phyloP scores from a whole-genome alignment of 805 yeast species.

The Diddensiella caesifluorescens region DNA sequence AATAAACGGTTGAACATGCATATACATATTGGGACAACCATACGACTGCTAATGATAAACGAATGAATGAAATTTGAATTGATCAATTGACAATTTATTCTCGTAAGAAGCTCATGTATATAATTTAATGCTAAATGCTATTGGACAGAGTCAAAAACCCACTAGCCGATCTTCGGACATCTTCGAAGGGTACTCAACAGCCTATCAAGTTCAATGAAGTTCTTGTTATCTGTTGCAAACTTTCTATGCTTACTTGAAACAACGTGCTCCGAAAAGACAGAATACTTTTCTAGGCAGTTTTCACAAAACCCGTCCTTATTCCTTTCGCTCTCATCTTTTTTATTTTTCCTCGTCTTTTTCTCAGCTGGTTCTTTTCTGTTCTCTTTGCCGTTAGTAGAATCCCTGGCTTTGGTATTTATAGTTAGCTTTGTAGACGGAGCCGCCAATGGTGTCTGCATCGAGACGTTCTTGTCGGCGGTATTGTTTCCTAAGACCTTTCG shows the following conservation, averaged over 20 bases:
- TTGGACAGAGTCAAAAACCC: too few species aligned
- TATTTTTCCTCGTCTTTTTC: not conserved
- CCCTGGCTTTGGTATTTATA: conserved; percentile 18
- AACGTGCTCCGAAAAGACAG: conserved; percentile 72
- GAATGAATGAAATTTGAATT: too few species aligned
- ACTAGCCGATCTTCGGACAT: not conserved
- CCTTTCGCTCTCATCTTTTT: conserved; percentile 5
- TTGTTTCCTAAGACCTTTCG: conserved; percentile 30
- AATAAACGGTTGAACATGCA: too few species aligned
- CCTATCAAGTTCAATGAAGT: conserved; percentile 70
- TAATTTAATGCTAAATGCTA: too few species aligned
- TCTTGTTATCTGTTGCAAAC: conserved; percentile 66
- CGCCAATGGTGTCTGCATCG: conserved; percentile 23
- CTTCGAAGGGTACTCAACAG: not conserved
- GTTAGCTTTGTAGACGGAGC: conserved; percentile 3
- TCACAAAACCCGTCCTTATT: conserved; percentile 79
- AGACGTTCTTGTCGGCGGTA: conserved; percentile 1
- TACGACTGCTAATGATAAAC: too few species aligned
- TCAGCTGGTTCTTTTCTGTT: not conserved
- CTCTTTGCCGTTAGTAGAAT: not conserved
- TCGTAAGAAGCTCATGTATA: too few species aligned
- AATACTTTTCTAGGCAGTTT: conserved; percentile 82
- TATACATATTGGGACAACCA: too few species aligned
- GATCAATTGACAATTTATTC: too few species aligned
- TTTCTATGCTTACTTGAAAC: conserved; percentile 61